phyloP scores from a whole-genome alignment of 306 rosid species.

The Cucurbita maxima region DNA sequence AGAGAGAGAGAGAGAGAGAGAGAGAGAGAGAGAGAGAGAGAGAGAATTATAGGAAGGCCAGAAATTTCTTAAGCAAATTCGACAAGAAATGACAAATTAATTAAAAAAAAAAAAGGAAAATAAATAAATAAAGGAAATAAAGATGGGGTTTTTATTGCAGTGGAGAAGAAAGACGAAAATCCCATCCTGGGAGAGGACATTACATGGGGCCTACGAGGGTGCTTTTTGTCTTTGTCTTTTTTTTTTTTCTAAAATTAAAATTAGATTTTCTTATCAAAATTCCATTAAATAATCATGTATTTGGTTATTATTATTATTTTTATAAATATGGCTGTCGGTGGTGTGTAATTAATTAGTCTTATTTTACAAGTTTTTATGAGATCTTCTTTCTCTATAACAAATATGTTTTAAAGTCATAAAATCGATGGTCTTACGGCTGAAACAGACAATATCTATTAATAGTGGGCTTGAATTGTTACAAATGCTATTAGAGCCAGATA shows the following conservation, averaged over 20 bases:
- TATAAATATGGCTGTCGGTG: background rate
- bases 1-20: background rate
- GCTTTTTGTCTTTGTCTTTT: background rate
- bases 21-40: background rate
- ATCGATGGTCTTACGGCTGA: too few species aligned
- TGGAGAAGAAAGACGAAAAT: conserved; percentile 42
- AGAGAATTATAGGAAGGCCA: background rate
- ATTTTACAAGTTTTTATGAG: background rate
- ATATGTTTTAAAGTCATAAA: too few species aligned
- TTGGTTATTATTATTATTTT: background rate
- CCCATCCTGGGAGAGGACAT: conserved; percentile 46
- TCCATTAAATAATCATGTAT: background rate
- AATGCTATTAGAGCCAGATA: too few species aligned
- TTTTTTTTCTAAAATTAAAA: background rate
- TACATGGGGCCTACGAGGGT: conserved; percentile 34
- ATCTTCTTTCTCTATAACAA: too few species aligned
- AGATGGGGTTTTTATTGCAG: background rate
- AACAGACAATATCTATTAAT: too few species aligned
- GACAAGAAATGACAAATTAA: conserved; percentile 5
- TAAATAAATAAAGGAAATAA: background rate
- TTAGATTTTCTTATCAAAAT: background rate
- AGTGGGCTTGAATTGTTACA: too few species aligned
- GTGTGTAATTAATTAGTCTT: background rate
- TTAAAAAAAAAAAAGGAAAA: background rate
- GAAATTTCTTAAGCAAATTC: background rate